These are phyloP conservation scores for Nakaseomyces uthaithaninus DNA, from an alignment of 1,139 yeast genomes.

Conservation along the genomic window DNA sequence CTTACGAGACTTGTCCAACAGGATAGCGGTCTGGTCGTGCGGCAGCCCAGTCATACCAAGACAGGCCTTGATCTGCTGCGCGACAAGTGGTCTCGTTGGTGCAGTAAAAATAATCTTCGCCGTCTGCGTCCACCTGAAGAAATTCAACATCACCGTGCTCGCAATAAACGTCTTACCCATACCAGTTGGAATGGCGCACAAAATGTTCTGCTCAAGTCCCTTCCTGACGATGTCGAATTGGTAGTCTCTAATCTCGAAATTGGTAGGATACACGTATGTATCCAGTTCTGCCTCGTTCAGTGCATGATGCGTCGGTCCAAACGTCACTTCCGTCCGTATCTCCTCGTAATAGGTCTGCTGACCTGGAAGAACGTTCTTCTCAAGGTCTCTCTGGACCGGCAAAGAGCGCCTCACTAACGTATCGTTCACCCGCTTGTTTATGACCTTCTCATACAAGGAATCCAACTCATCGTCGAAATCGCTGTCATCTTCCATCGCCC, in stretches of 20 bases:
- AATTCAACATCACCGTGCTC: slow-evolving; percentile 86
- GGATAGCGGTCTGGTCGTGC: slow-evolving; percentile 63
- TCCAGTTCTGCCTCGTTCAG: slow-evolving; percentile 36
- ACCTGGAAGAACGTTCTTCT: slow-evolving; percentile 29
- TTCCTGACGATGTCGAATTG: slow-evolving; percentile 72
- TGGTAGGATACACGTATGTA: slow-evolving; percentile 75
- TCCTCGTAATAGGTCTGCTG: slow-evolving; percentile 34
- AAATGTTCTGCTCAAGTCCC: slow-evolving; percentile 63
- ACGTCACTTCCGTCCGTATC: slow-evolving; percentile 29
- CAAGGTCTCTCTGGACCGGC: slow-evolving; percentile 34
- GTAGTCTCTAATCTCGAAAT: slow-evolving; percentile 75
- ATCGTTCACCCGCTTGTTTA: slow-evolving; percentile 31
- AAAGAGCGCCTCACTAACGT: slow-evolving; percentile 25
- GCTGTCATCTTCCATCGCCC: slow-evolving; percentile 14
- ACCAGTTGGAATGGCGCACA: slow-evolving; percentile 95
- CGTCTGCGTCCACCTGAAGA: slow-evolving; percentile 69
- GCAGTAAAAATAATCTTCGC: slow-evolving; percentile 90
- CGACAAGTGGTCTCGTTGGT: slow-evolving; percentile 94
- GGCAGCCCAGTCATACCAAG: slow-evolving; percentile 82
- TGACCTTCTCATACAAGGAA: slow-evolving; percentile 26
- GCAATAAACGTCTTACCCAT: slow-evolving; percentile 96
- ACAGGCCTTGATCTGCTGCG: slow-evolving; percentile 94
- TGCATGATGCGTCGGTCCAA: slow-evolving; percentile 44
- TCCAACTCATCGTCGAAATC: slow-evolving; percentile 32
- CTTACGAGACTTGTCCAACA: slow-evolving; percentile 61